A percentile compares a stretch with the other conserved stretches of the same genome.
These are phyloP conservation scores for Puya raimondii DNA, from an alignment of 176 grass and related monocot genomes.

Conservation along the genomic window DNA sequence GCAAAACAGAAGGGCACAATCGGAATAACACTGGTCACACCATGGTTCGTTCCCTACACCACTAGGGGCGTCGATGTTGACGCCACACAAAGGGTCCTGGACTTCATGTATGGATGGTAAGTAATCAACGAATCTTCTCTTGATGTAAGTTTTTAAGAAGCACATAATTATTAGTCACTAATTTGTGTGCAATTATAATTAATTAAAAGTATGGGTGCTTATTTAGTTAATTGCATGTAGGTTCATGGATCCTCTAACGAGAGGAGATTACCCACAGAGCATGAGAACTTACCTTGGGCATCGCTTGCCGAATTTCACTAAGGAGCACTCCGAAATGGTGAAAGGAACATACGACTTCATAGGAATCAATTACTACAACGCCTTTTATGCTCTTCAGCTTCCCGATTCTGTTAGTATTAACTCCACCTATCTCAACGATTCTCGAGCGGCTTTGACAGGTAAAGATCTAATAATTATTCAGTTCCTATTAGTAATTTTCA, in stretches of 20 bases:
- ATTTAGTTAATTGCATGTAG: conserved; percentile 3
- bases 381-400: conserved; percentile 19
- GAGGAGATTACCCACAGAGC: conserved; percentile 35
- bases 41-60: conserved; percentile 46
- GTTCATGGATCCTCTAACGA: conserved; percentile 40
- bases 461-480: too few species aligned
- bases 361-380: conserved; percentile 56
- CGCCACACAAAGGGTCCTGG: conserved; percentile 29
- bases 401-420: background rate
- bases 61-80: conserved; percentile 24
- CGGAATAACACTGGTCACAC: conserved; percentile 41
- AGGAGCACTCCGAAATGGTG: conserved; percentile 30
- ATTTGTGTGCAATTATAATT: background rate
- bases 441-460: too few species aligned
- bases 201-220: background rate
- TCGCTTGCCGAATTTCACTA: conserved; percentile 40
- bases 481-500: background rate
- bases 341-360: conserved; percentile 55
- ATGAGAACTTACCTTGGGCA: conserved; percentile 33
- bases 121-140: background rate
- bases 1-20: conserved; percentile 34
- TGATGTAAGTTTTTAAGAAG: too few species aligned
- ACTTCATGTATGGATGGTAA: conserved; percentile 77
- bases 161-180: background rate
- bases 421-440: too few species aligned